Base-by-base conservation (phyloP, 2,329 filamentous ascomycete genomes). In the Penicillium griseofulvum region DNA sequence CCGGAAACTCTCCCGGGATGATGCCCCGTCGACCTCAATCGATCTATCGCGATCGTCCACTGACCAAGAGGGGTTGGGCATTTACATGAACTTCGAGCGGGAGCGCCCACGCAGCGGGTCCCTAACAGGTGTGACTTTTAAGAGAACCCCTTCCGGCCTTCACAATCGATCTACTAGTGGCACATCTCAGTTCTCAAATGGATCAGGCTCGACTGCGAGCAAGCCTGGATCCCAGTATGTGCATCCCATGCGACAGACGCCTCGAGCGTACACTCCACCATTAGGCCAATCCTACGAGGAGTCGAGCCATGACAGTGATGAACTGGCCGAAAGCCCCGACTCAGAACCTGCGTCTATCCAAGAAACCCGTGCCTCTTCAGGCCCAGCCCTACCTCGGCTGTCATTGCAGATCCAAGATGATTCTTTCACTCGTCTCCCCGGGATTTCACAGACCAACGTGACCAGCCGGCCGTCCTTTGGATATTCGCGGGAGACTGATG, bases 21-120 rank as follows among this genome's bases (percentile, higher is more conserved):
- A 80, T 61, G 72, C 75, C 55, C 70, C 74, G 31, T 73, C 76
- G 50, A 72, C 74, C 43, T 76, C 78, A 19, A 76, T 84, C 51
- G 82, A 85, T 64, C 71, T 84, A 24, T 82, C 81, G 31, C 78
- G 81, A 31, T 79, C 82, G 4, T 77, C 78, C 6, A 76, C 78
- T 14, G 82, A 85, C 60, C 81, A 83, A 57, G 81, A 83, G 54
- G 82, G 81, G 10, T 68, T 85, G 49, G 82, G 81, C 17, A 84
- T 85, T 43, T 76, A 78, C 59, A 67, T 71, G 31, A 71, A 64
- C 38, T 56, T 68, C 22, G 68, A 72, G 29, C 64, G 63, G 10
- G 69, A 72, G 42, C 60, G 61, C 19, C 57, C 60, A 52, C 63
- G 61, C 46, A 66, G 61, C 46, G 80, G 82, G 31, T 76, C 76